Base-by-base conservation (phyloP, 768 basidiomycete genomes). In the Podaxis sp. region DNA sequence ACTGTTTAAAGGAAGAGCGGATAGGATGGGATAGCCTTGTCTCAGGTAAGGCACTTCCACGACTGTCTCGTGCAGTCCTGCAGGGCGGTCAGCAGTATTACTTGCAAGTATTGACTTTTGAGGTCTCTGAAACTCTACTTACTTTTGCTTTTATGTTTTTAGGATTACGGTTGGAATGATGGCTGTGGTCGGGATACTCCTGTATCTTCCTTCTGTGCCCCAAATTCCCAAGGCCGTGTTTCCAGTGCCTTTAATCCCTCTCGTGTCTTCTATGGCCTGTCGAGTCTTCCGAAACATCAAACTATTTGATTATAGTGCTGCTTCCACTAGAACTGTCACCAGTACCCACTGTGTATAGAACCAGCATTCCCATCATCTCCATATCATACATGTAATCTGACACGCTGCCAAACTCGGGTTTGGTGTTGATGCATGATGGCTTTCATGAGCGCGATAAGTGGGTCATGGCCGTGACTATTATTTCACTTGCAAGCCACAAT, bases 81-180 rank as follows among this genome's bases (percentile, higher is more conserved):
- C 68, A 68, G 52, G 69, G 71, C 24, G 75, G 76, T 4, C 75
- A 75, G 60, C 70, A 71, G 28, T 75, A 76, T 33, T 56, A 56
- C 37, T 20, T 56, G 54, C 38, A n/a, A 38, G 54, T 56, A 17
- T 20, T n/a, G 15, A 30, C n/a, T 40, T 8, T 38, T 7, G 24
- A 11, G 12, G 8, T 33, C 30, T 33, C 30, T 10, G 30, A 33
- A 33, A 33, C 7, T 38, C 17, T 8, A 26, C 37, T 56, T 15
- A 56, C 20, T 22, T 20, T 33, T 33, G 30, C 30, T 33, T 8
- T 10, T 33, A 12, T 4, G 17, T 38, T 3, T 22, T 22, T 12
- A 56, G 20, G 38, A 33, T 56, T 15, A 56, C 54, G 36, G n/a
- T 56, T 15, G 54, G 44, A 46, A n/a, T 46, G 17, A 20, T 20